These are phyloP conservation scores for Trichoderma asperelloides DNA, from an alignment of 495 filamentous ascomycete species.

Conservation along the genomic window DNA sequence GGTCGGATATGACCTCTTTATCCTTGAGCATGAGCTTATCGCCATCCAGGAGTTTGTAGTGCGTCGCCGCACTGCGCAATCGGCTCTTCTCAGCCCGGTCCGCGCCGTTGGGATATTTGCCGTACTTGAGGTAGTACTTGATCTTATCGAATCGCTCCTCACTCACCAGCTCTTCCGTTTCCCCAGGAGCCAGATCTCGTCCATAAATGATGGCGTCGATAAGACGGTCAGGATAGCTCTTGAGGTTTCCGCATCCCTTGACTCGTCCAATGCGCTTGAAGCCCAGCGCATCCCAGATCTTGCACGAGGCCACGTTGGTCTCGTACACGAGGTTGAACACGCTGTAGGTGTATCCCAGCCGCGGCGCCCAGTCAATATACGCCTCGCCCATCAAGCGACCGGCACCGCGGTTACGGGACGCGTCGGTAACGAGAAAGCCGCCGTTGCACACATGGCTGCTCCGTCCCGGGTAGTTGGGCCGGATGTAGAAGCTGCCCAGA, in stretches of 20 bases:
- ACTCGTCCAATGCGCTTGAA: slow-evolving; percentile 95
- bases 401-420: slow-evolving; percentile 79
- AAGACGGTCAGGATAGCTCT: slow-evolving; percentile 67
- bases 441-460: slow-evolving; percentile 96
- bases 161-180: slow-evolving; percentile 70
- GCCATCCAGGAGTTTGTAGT: slow-evolving; percentile 76
- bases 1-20: slow-evolving; percentile 93
- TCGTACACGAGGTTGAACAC: slow-evolving; percentile 99
- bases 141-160: slow-evolving; percentile 99
- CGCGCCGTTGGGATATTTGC: slow-evolving; percentile 85
- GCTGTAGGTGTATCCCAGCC: slow-evolving; percentile 88
- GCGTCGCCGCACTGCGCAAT: slow-evolving; percentile 83
- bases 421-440: slow-evolving; percentile 88
- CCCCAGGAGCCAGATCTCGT: slow-evolving; percentile 51
- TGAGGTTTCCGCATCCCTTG: slow-evolving; percentile 77
- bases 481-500: slow-evolving; percentile 91
- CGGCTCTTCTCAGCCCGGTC: slow-evolving; percentile 95
- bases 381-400: slow-evolving; percentile 88
- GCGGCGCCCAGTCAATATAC: slow-evolving; percentile 91
- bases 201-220: slow-evolving; percentile 98
- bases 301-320: slow-evolving; percentile 89
- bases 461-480: slow-evolving; percentile 93
- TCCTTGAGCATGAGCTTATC: slow-evolving; percentile 93
- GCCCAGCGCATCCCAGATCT: slow-evolving; percentile 95
- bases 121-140: slow-evolving; percentile 88